phyloP scores from a whole-genome alignment of 1,284 basidiomycete species.

The Papiliotrema fonsecae region DNA sequence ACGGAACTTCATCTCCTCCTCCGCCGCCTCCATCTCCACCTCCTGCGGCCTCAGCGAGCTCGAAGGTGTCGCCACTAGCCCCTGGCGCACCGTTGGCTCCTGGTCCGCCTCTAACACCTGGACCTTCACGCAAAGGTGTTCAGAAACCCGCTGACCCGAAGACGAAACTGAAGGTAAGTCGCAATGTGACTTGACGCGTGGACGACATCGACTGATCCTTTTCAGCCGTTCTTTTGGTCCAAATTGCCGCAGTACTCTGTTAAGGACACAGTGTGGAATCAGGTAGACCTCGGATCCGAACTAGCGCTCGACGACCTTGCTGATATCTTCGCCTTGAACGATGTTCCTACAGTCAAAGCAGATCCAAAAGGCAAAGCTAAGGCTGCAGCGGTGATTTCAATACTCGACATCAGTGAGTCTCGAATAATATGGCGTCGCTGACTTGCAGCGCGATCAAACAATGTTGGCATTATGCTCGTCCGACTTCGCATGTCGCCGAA shows the following conservation, averaged over 20 bases:
- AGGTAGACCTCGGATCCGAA: conserved; percentile 49
- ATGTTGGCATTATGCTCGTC: conserved; percentile 80
- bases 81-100: conserved; percentile 7
- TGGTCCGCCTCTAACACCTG: conserved; percentile 10
- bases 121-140: conserved; percentile 2
- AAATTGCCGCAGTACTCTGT: conserved; percentile 58
- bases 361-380: conserved; percentile 36
- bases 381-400: conserved; percentile 60
- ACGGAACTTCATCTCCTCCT: conserved; percentile 31
- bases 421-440: not conserved
- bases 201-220: not conserved
- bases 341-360: conserved; percentile 42
- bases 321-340: conserved; percentile 64
- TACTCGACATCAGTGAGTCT: conserved; percentile 61
- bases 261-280: conserved; percentile 66
- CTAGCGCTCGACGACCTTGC: conserved; percentile 68
- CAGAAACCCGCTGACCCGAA: not conserved
- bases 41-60: conserved; percentile 23
- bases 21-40: conserved; percentile 14
- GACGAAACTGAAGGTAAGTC: conserved; percentile 54
- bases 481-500: conserved; percentile 62
- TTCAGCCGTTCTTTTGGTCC: conserved; percentile 81
- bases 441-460: conserved; percentile 63
- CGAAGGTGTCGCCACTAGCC: too few relatives aligned
- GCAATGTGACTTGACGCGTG: not conserved